phyloP scores from a whole-genome alignment of 129 eudicot species.

The Escallonia rubra region DNA sequence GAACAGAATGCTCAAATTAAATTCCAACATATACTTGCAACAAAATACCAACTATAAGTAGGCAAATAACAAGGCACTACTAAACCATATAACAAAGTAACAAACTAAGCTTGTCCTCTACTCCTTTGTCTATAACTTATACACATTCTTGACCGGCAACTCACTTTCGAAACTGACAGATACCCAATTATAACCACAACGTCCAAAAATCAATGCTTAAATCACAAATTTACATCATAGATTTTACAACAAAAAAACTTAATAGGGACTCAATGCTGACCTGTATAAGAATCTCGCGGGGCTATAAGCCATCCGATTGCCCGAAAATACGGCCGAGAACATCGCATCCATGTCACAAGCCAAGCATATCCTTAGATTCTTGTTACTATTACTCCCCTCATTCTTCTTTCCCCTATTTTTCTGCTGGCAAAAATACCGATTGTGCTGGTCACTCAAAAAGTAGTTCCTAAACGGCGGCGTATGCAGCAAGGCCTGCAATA shows the following conservation, averaged over 20 bases:
- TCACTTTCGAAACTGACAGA: no score
- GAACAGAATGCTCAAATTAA: no score
- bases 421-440: slow-evolving; percentile 63
- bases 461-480: slow-evolving; percentile 83
- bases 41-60: no score
- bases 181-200: no score
- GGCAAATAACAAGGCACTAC: no score
- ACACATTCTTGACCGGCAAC: background rate
- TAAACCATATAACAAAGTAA: no score
- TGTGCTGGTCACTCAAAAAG: slow-evolving; percentile 74
- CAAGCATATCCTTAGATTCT: slow-evolving; percentile 52
- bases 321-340: slow-evolving; percentile 67
- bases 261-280: slow-evolving; percentile 21
- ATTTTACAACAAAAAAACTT: no score
- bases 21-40: no score
- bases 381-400: slow-evolving; percentile 27
- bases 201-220: no score
- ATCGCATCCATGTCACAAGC: slow-evolving; percentile 88
- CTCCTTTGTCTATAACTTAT: background rate
- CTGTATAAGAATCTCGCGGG: slow-evolving; percentile 87
- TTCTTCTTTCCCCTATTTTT: slow-evolving; percentile 34
- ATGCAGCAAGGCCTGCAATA: slow-evolving; percentile 87
- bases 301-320: slow-evolving; percentile 64
- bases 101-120: slow-evolving; percentile 1
- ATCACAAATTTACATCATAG: no score